A percentile compares a stretch with the other conserved stretches of the same genome.
Evolutionary conservation across 1,284 basidiomycete genomes (phyloP).

Genomic region (Apiotrichum laibachii): DNA sequence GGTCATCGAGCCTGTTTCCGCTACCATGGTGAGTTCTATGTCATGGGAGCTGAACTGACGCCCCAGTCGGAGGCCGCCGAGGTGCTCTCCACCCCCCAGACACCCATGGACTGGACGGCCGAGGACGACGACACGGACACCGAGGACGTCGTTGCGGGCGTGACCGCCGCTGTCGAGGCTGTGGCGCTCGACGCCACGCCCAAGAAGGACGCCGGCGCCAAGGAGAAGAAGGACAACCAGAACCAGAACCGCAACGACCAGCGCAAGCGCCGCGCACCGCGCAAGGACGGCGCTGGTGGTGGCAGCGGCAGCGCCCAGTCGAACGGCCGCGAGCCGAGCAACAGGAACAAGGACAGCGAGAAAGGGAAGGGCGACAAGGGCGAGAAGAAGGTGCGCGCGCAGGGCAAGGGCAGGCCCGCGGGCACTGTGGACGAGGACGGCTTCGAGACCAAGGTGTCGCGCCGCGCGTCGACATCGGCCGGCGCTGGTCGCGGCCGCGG

Average conservation of each 20-base stretch:
- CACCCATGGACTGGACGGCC: constrained; percentile 32
- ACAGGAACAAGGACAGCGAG: background rate
- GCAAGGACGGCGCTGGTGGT: constrained; percentile 9
- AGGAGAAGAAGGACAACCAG: background rate
- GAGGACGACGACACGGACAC: constrained; percentile 28
- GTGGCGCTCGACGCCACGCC: background rate
- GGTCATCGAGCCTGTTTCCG: constrained; percentile 23
- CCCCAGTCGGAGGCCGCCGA: constrained; percentile 8
- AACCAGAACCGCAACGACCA: background rate
- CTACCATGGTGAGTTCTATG: background rate
- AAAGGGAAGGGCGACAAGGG: constrained; percentile 3
- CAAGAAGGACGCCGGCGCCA: background rate
- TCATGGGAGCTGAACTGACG: background rate
- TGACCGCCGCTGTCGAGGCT: background rate
- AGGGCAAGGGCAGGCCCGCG: constrained; percentile 12
- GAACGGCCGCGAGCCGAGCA: background rate
- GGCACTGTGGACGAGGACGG: constrained; percentile 39
- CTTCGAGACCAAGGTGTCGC: constrained; percentile 36
- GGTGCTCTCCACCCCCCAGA: constrained; percentile 2
- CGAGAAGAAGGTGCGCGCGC: constrained; percentile 8
- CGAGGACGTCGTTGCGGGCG: constrained; percentile 8
- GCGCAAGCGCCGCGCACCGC: constrained; percentile 8
- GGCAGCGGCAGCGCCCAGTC: constrained; percentile 6
- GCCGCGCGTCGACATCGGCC: constrained; percentile 10
- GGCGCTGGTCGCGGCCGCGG: constrained; percentile 15